These are phyloP conservation scores for Beauveria scarabaeidicola DNA, from an alignment of 2,329 filamentous ascomycete genomes.

Conservation along the genomic window DNA sequence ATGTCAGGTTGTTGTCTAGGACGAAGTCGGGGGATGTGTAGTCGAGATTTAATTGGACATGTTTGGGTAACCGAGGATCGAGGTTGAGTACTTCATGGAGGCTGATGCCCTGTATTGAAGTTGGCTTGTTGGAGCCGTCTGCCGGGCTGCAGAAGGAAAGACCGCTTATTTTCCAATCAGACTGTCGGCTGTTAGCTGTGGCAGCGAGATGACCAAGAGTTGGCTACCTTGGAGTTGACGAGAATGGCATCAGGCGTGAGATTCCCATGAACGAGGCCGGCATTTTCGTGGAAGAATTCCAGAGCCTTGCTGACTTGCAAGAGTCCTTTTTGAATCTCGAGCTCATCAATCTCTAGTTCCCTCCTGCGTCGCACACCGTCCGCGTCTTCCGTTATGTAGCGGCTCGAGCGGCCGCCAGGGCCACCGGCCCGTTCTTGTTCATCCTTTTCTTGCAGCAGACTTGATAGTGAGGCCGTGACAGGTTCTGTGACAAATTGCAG, in stretches of 20 bases:
- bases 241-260: constrained; percentile 88
- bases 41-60: constrained; percentile 84
- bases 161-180: constrained; percentile 98
- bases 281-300: constrained; percentile 93
- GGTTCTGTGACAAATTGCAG: constrained; percentile 93
- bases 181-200: constrained; percentile 42
- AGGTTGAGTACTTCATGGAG: constrained; percentile 78
- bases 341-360: constrained; percentile 88
- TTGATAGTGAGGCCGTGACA: constrained; percentile 80
- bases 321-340: constrained; percentile 95
- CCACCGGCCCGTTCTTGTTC: constrained; percentile 67
- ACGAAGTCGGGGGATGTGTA: constrained; percentile 94
- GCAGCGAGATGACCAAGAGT: not conserved
- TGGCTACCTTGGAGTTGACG: constrained; percentile 74
- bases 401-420: constrained; percentile 61
- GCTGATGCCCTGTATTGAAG: constrained; percentile 70
- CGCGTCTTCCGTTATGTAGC: constrained; percentile 72
- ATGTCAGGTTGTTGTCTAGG: constrained; percentile 77
- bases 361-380: constrained; percentile 64
- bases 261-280: constrained; percentile 87
- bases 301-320: constrained; percentile 88
- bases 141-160: constrained; percentile 79
- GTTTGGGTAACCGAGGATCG: constrained; percentile 71
- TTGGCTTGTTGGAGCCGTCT: constrained; percentile 63
- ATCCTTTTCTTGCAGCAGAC: constrained; percentile 79